Evolutionary conservation across 2,329 filamentous ascomycete genomes (phyloP), one percentile per base, ranked within the genome.

Genomic region (Botrytis tulipae): DNA sequence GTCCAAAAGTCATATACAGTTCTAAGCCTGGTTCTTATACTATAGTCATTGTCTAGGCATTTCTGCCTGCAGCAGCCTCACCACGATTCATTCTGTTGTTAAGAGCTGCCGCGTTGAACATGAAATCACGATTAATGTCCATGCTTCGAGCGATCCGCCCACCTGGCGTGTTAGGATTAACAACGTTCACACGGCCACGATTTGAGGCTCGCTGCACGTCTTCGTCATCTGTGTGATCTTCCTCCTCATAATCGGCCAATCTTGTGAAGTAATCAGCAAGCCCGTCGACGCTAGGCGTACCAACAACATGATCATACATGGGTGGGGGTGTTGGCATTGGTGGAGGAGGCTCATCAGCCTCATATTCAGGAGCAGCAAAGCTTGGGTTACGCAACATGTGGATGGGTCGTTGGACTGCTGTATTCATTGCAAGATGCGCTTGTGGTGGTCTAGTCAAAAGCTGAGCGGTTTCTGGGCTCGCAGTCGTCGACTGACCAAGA

Each of bases 271-370:
- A 93, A 78, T 93, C 91, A 22, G 90, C 88, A 32, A 93, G 81
- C 3, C 86, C 72, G 86, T 89, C 65, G 85, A 87, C 76, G 84
- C 84, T 76, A 80, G 83, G 77, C 80, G 80, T 82, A 5, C 87
- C 88, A 29, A 91, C 87, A 71, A 92, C 89, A 44, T 85, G 86
- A 70, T 91, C 88, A 78, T 93, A 93, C 62, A 89, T 86, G 16
- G 91, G 91, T 16, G 91, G 91, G 14, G 91, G 91, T 1, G 91
- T 93, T 73, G 90, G 91, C 2, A 92, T 83, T 2, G 90, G 89
- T 73, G 91, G 91, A 3, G 91, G 91, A 7, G 91, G 90, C 29
- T 89, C 85, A 65, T 92, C 88, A 29, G 91, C 90, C 74, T 92
- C 89, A 78, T 93, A 93, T 0, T 90, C 85, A 8, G 91, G 91